Percentiles rank a stretch among this genome's conserved stretches.
phyloP scores from a whole-genome alignment of 768 basidiomycete genomes.

The Tylopilus intermedius region DNA sequence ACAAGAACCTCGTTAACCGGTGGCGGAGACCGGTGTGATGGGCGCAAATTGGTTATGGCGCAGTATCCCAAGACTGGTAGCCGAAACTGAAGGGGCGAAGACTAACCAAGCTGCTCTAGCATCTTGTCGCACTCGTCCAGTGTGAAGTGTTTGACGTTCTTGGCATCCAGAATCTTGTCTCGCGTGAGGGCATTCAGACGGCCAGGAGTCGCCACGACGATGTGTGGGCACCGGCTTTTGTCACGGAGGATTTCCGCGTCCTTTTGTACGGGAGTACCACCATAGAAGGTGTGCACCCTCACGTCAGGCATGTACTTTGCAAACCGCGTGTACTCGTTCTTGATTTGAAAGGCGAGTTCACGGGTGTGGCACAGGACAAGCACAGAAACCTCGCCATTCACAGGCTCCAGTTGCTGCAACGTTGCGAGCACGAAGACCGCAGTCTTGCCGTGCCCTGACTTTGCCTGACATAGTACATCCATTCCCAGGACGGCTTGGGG shows the following conservation, averaged over 20 bases:
- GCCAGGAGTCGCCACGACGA: constrained; percentile 97
- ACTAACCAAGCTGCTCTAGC: constrained; percentile 99
- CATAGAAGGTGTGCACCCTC: constrained; percentile 95
- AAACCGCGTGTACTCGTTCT: constrained; percentile 99
- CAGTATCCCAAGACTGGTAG: constrained; percentile 39
- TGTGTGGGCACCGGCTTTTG: constrained; percentile 97
- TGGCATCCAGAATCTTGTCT: constrained; percentile 92
- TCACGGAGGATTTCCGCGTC: constrained; percentile 91
- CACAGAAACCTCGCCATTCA: constrained; percentile 96
- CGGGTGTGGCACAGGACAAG: constrained; percentile 98
- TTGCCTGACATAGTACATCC: constrained; percentile 99
- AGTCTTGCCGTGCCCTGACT: constrained; percentile 98
- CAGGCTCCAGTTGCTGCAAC: constrained; percentile 95
- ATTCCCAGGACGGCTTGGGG: constrained; percentile 99
- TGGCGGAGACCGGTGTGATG: constrained; percentile 30
- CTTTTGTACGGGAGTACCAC: constrained; percentile 90
- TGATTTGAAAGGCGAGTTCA: constrained; percentile 98
- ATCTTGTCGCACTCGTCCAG: constrained; percentile 99
- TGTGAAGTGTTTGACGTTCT: constrained; percentile 98
- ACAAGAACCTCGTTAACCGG: constrained; percentile 34
- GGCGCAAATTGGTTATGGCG: constrained; percentile 49
- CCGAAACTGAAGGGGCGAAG: constrained; percentile 62
- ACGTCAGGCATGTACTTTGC: constrained; percentile 99
- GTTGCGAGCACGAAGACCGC: constrained; percentile 98
- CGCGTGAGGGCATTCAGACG: constrained; percentile 92